These are phyloP conservation scores for Sporothrix schenckii DNA, from an alignment of 2,329 filamentous ascomycete species.

Conservation along the genomic window DNA sequence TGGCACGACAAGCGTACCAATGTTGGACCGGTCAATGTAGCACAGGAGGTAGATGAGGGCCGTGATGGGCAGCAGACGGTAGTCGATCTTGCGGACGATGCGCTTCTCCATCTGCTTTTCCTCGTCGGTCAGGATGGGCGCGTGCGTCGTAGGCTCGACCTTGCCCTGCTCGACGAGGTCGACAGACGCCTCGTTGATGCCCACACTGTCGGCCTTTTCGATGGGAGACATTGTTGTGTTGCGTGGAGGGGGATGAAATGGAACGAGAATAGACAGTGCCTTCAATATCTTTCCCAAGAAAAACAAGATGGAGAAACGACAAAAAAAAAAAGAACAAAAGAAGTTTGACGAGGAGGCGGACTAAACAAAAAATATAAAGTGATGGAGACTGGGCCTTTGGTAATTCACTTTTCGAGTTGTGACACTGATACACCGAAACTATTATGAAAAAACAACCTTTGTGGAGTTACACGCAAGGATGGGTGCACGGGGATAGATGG, in stretches of 20 bases:
- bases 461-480: neutral
- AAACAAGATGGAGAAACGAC: neutral
- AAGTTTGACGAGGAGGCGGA: neutral
- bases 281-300: neutral
- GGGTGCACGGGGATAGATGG: neutral
- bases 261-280: neutral
- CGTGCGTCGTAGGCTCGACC: neutral
- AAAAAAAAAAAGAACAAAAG: neutral
- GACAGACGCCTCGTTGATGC: conserved; percentile 17
- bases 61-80: conserved; percentile 64
- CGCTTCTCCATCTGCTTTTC: conserved; percentile 30
- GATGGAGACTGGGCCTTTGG: neutral
- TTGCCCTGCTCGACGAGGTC: conserved; percentile 32
- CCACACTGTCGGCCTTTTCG: conserved; percentile 21
- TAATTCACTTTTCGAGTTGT: neutral
- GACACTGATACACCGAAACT: neutral
- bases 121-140: conserved; percentile 27
- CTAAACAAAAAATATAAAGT: conserved; percentile 4
- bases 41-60: conserved; percentile 67
- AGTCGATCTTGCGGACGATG: conserved; percentile 61
- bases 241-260: neutral
- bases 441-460: neutral
- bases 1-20: conserved; percentile 48
- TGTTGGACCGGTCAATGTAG: conserved; percentile 70
- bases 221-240: conserved; percentile 19